Evolutionary conservation across 768 basidiomycete genomes (phyloP).

Genomic region (Mrakia blollopis): DNA sequence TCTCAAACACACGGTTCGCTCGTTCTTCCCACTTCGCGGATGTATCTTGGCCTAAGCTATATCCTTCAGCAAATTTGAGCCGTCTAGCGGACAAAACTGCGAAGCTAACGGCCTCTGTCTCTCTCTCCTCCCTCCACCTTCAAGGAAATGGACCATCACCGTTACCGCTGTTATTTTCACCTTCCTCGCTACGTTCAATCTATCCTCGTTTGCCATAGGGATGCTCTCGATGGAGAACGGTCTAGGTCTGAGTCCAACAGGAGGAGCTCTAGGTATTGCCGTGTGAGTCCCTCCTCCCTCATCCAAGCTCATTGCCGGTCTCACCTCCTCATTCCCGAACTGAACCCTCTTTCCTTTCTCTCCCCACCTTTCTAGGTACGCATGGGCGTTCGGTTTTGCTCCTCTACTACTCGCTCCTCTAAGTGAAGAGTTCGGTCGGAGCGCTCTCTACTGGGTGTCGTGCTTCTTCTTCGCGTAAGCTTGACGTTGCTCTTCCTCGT

Average conservation of each 20-base stretch:
- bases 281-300: background rate
- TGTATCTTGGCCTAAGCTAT: no score
- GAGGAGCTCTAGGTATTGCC: slow-evolving; percentile 6
- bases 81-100: background rate
- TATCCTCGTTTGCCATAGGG: slow-evolving; percentile 21
- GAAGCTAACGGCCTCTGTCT: background rate
- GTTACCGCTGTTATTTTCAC: background rate
- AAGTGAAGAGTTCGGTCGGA: slow-evolving; percentile 41
- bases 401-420: slow-evolving; percentile 43
- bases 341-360: no score
- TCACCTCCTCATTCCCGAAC: background rate
- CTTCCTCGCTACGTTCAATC: slow-evolving; percentile 11
- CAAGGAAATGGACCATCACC: background rate
- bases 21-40: background rate
- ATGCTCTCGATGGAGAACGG: background rate
- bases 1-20: background rate
- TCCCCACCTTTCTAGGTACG: background rate
- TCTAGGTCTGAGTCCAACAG: background rate
- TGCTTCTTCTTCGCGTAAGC: slow-evolving; percentile 34
- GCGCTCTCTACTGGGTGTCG: slow-evolving; percentile 40
- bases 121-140: background rate
- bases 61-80: background rate
- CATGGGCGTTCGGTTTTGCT: slow-evolving; percentile 37
- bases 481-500: background rate
- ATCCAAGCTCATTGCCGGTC: no score